Base-by-base conservation (phyloP, 169 alveolate genomes). In the Babesia sp. region DNA sequence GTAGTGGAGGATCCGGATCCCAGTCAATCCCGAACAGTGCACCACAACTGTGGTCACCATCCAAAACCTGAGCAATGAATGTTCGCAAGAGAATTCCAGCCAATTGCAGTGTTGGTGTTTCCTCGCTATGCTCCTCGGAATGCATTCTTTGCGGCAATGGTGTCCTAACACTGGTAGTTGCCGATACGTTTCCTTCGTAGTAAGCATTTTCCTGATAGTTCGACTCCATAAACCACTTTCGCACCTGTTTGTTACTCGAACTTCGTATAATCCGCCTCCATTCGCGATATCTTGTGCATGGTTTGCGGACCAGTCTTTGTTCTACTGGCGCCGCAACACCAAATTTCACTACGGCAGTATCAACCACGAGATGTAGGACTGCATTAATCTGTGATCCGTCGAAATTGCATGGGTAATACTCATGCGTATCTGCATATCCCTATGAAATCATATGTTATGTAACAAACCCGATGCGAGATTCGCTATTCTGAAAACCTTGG, bases 331-430 rank as follows among this genome's bases (percentile, higher is more conserved):
- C 31, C 24, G 59, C 31, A 22, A 48, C 28, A 0, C 51, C 45
- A 1, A 64, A 26, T 56, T 31, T 64, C 51, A 34, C 5, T 6
- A 31, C 28, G 14, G 59, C 61, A 1, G 57, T 64, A 46, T 20
- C 51, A 2, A 64, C 22, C 39, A 31, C 26, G 29, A 64, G 31
- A 42, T 64, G 74, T 1, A 51, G 50, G 0, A 64, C 74, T 16
- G 64, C 60, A 14, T 50, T 64, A n/a, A 34, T 6, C 29, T 64
- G 63, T 4, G 31, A 59, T 3, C 34, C 64, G 26, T 64, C 74
- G 24, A 64, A 50, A 20, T 64, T 45, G 39, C 74, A 64, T 3
- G 61, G 54, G n/a, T 36, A 26, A 37, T 64, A 50, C 31, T 64
- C 74, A 14, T 24, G 29, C 6, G 12, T 45, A 26, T 22, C 74